These are phyloP conservation scores for Melaleuca alternifolia DNA, from an alignment of 345 rosid genomes.

Conservation along the genomic window DNA sequence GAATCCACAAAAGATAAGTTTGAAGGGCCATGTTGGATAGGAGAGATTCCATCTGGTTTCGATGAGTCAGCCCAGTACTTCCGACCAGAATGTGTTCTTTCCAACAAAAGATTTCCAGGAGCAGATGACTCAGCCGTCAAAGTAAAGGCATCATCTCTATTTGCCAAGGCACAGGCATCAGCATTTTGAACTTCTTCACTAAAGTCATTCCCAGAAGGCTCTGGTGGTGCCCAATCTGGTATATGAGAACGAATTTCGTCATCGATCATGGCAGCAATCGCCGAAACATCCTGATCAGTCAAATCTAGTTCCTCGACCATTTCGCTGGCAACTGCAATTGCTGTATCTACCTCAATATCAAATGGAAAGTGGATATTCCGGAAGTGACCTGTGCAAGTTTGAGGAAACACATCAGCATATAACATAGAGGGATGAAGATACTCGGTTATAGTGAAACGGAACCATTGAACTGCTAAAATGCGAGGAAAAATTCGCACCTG, in stretches of 20 bases:
- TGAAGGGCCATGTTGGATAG: conserved; percentile 17
- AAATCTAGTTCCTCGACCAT: conserved; percentile 91
- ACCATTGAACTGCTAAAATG: not conserved
- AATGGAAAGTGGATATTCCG: conserved; percentile 97
- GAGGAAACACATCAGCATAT: not conserved
- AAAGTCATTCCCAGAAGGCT: conserved; percentile 6
- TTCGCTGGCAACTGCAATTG: conserved; percentile 82
- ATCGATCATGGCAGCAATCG: conserved; percentile 67
- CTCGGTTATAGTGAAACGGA: not conserved
- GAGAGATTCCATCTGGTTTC: conserved; percentile 37
- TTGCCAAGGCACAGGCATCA: conserved; percentile 3
- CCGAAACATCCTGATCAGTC: conserved; percentile 80
- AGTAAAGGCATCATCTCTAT: conserved; percentile 14
- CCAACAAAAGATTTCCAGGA: conserved; percentile 35
- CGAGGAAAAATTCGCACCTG: conserved; percentile 31
- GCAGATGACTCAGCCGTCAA: conserved; percentile 13
- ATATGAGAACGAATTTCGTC: conserved; percentile 62
- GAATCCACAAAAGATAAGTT: conserved; percentile 7
- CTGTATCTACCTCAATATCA: conserved; percentile 75
- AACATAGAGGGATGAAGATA: not conserved
- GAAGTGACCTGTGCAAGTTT: conserved; percentile 40
- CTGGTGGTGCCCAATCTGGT: conserved; percentile 52
- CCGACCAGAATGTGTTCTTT: conserved; percentile 77
- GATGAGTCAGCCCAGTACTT: conserved; percentile 80
- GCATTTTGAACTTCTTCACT: conserved; percentile 8